Evolutionary conservation across 305 asterid genomes (phyloP).

Genomic region (Fraxinus sp.): DNA sequence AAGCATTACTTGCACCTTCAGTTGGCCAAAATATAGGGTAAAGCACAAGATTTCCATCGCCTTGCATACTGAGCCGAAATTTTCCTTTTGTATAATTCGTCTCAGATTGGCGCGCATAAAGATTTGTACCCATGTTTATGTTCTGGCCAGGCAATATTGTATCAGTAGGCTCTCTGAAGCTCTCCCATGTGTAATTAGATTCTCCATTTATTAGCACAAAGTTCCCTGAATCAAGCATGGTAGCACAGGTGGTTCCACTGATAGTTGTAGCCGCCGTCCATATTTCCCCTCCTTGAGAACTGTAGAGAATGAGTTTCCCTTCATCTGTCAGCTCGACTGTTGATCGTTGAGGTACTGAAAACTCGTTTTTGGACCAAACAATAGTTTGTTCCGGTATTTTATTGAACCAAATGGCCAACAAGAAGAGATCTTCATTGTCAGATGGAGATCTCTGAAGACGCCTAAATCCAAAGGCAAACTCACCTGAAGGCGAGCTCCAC

Average conservation of each 20-base stretch:
- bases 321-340: conserved; percentile 26
- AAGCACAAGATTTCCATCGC: conserved; percentile 34
- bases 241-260: conserved; percentile 24
- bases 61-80: conserved; percentile 33
- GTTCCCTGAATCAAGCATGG: conserved; percentile 42
- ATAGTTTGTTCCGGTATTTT: conserved; percentile 41
- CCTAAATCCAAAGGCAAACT: conserved; percentile 36
- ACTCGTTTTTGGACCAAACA: conserved; percentile 35
- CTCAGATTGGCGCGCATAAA: conserved; percentile 34
- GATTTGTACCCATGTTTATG: background rate
- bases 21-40: conserved; percentile 27
- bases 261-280: conserved; percentile 15
- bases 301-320: conserved; percentile 26
- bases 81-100: conserved; percentile 35
- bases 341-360: conserved; percentile 28
- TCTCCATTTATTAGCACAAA: conserved; percentile 24
- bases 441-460: background rate
- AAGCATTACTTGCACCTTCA: background rate
- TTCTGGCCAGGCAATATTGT: conserved; percentile 47
- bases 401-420: conserved; percentile 38
- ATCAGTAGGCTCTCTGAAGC: conserved; percentile 33
- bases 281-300: conserved; percentile 5
- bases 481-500: conserved; percentile 29
- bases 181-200: conserved; percentile 31
- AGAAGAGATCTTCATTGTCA: conserved; percentile 19